Base-by-base conservation (phyloP, 352 stramenopile species). In the Labyrinthula sp. region DNA sequence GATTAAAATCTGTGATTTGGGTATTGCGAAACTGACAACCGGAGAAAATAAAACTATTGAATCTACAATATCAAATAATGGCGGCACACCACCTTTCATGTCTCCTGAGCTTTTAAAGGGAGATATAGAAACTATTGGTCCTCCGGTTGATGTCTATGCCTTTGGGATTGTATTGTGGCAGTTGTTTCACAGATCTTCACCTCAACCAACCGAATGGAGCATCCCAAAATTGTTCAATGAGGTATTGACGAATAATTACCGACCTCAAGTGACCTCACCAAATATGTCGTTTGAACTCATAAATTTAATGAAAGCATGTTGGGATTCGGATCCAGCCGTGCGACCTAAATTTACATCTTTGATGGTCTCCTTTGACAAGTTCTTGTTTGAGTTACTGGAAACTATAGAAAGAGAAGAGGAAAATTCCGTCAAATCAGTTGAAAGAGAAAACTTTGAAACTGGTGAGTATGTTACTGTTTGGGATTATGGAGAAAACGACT, bases 121-220 rank as follows among this genome's bases (percentile, higher is more conserved):
- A 17, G 14, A 33, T 0, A 43, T 52, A 25, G 34, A 12, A 6
- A 31, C 31, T 12, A 28, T 87, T 47, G 82, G 69, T 20, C 86
- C 82, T 47, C 66, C 63, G 0, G 75, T 90, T 24, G 77, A 92
- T 48, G 75, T 88, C 14, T 92, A 80, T 60, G 84, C 83, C 58
- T 89, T 85, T 60, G 79, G 75, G 9, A 65, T 92, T 31, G 58
- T 92, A 17, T 48, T 91, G 3, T 89, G 76, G 74, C 78, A 89
- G 63, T 69, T 91, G 5, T 50, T 52, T 9, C 34, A 52, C 34
- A 23, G 23, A 8, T 9, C 20, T 0, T 14, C 30, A 8, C 43
- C 43, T 6, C 10, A 54, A 15, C 43, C 43, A 8, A 12, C n/a
- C 14, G 23, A 34, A 22, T 52, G 43, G 43, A 52, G n/a, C 14